Base-by-base conservation (phyloP, 139 green algal genomes). In the Picochlorum costavermella region DNA sequence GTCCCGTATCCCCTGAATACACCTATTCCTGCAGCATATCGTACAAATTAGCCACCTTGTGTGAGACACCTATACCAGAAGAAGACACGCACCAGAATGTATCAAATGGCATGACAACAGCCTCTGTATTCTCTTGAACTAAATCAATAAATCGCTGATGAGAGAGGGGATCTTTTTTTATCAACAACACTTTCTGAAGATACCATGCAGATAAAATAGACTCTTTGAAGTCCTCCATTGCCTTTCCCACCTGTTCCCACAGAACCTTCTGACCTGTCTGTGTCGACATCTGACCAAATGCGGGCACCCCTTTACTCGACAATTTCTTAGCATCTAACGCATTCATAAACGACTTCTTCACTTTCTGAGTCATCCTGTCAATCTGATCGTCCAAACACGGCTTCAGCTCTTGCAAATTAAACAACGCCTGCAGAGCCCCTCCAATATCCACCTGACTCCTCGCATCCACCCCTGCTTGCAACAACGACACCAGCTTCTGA, bases 141-240 rank as follows among this genome's bases (percentile, higher is more conserved):
- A 85, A 83, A 48, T 96, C 84, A 45, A 96, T 68, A 70, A 98
- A 95, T n/a, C 85, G 74, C 30, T 85, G 79, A 56, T 97, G 92
- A 0, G 76, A 83, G 2, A 97, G 81, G 3, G 92, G 92, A 74
- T 98, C 92, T 4, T 84, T 81, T 71, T 97, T 98, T 81, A 96
- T 96, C 16, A 75, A 74, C 50, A 96, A 66, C 51, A 98, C 92
- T 1, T 89, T 77, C 76, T 98, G 89, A 66, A 95, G 64, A 77
- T 95, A 88, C 87, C 86, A 97, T 57, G 89, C 77, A 2, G 79
- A 72, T 16, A 88, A 60, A 10, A 68, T 72, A 14, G 69, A 60
- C 31, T 10, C 40, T 26, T 23, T 66, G 58, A 96, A 56, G 45
- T 56, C n/a, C 10, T 95, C 84, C 16, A 83, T 51, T 48, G 80